These are phyloP conservation scores for Suillus alpinus DNA, from an alignment of 768 basidiomycete genomes.

Conservation along the genomic window DNA sequence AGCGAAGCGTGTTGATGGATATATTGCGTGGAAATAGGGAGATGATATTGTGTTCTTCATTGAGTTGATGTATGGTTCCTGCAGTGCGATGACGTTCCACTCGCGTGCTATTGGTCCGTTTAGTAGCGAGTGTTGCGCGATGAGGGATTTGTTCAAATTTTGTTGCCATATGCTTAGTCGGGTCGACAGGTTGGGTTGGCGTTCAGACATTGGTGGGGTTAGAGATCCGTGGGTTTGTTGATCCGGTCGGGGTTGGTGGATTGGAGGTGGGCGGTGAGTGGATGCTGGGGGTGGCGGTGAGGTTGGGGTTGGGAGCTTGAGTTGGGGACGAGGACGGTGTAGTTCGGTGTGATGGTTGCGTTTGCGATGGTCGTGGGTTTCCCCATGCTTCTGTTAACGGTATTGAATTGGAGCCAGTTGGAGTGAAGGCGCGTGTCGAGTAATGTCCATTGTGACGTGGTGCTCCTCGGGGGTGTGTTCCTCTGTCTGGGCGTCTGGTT, in stretches of 20 bases:
- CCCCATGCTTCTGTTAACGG: not conserved
- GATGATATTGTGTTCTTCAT: not conserved
- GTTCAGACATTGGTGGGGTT: not conserved
- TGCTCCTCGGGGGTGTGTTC: not conserved
- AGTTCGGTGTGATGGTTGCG: too few relatives aligned
- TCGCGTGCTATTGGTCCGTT: not conserved
- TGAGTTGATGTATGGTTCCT: slow-evolving; percentile 10
- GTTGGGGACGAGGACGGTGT: too few relatives aligned
- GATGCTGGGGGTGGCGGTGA: too few relatives aligned
- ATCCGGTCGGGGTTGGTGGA: too few relatives aligned
- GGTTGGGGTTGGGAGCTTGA: too few relatives aligned
- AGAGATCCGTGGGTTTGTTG: too few relatives aligned
- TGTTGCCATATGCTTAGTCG: not conserved
- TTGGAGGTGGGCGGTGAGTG: too few relatives aligned
- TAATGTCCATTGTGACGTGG: not conserved
- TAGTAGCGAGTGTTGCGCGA: not conserved
- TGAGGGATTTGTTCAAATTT: not conserved
- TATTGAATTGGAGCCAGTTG: not conserved
- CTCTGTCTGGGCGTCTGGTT: not conserved
- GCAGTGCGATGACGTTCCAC: slow-evolving; percentile 32
- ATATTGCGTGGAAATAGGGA: not conserved
- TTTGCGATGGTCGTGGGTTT: not conserved
- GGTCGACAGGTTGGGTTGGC: too few relatives aligned
- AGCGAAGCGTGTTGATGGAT: not conserved
- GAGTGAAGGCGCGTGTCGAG: not conserved